phyloP scores from a whole-genome alignment of 371 early-diverging fungal species.

The Umbelopsis sp. region DNA sequence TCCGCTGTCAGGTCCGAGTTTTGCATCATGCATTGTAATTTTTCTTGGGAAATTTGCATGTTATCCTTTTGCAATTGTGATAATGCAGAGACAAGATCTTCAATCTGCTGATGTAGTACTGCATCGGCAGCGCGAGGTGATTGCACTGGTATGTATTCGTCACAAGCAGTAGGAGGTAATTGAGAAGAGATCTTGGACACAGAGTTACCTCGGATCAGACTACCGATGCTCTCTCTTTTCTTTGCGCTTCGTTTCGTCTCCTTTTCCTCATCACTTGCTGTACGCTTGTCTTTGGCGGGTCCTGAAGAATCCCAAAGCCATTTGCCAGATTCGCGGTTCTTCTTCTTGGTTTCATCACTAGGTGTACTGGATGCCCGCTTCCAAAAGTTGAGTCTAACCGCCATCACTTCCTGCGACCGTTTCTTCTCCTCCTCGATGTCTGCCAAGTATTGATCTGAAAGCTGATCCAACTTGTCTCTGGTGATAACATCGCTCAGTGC shows the following conservation, averaged over 20 bases:
- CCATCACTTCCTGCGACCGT: constrained; percentile 63
- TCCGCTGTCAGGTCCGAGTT: constrained; percentile 62
- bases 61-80: constrained; percentile 63
- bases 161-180: constrained; percentile 1
- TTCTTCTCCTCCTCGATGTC: constrained; percentile 68
- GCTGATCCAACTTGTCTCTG: constrained; percentile 66
- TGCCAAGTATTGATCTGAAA: constrained; percentile 69
- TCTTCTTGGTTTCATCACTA: constrained; percentile 38
- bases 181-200: constrained; percentile 11
- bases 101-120: constrained; percentile 62
- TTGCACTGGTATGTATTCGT: constrained; percentile 7
- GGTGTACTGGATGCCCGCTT: constrained; percentile 22
- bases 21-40: constrained; percentile 57
- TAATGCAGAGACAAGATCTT: constrained; percentile 59
- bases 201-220: neutral
- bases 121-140: constrained; percentile 24
- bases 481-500: constrained; percentile 69
- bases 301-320: constrained; percentile 23
- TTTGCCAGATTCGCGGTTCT: constrained; percentile 33
- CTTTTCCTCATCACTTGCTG: constrained; percentile 22
- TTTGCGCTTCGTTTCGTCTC: neutral
- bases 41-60: constrained; percentile 58
- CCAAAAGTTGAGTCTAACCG: constrained; percentile 55
- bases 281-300: constrained; percentile 27
- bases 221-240: constrained; percentile 15